Evolutionary conservation across 1,284 basidiomycete species (phyloP), one percentile per base, ranked within the genome.

Genomic region (Cronartium quercuum): DNA sequence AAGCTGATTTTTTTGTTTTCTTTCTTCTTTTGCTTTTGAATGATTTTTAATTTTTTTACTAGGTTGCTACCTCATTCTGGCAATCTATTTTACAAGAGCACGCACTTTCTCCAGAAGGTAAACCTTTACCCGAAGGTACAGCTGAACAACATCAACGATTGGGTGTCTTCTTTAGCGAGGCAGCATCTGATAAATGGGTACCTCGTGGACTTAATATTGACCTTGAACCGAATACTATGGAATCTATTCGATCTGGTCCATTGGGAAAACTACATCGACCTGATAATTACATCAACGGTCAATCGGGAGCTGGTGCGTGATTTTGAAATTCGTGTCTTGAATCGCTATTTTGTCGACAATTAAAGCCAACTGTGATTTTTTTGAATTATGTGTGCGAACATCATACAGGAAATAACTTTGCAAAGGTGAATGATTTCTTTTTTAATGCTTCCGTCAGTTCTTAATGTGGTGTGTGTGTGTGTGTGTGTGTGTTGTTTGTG

Each of bases 51-150:
- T 38, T 40, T 29, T 47, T 60, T 24, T 73, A 57, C 21, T 44
- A 78, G 77, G 86, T 90, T 51, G 90, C 90, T 67, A 89, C 90
- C 80, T 84, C 84, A 61, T 91, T 91, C 80, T 91, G 90, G 90
- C 84, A 86, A 76, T 87, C 88, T 85, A 84, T 91, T 65, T 84
- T 92, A n/a, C 87, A 87, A 12, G 90, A 92, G 82, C 90, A 92
- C 82, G 90, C 90, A 0, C 84, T 92, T 44, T 86, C 90, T 79
- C 82, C 85, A 21, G 83, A 85, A 34, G 90, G 90, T 80, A 90
- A 91, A 79, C 78, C 87, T 80, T n/a, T 41, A 40, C 74, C 63
- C 47, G 64, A 61, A 66, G 71, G 44, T 41, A 74, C 63, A 44
- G 58, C 47, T 18, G 79, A 76, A 60, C 77, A 81, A 68, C 77